Percentiles rank a stretch among this genome's conserved stretches.
Conservation (phyloP, 1,139 yeast genomes). For the Kodamaea anthophila region DNA sequence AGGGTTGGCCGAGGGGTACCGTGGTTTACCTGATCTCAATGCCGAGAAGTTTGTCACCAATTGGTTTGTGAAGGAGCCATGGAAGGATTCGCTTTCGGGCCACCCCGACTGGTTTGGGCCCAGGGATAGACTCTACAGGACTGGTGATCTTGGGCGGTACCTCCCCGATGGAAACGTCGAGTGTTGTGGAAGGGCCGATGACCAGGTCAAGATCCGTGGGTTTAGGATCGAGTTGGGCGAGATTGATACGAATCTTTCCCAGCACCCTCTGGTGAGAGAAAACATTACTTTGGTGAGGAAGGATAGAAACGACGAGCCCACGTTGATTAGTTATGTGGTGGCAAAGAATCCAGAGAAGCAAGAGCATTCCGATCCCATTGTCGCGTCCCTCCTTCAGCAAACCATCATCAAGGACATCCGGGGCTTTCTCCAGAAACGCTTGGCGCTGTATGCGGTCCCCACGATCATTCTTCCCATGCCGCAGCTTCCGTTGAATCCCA, state of each 20-base stretch:
- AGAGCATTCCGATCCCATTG: conserved; percentile 22
- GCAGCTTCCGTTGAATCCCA: conserved; percentile 89
- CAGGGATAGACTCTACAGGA: conserved; percentile 89
- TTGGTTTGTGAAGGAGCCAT: conserved; percentile 79
- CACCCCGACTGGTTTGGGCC: conserved; percentile 72
- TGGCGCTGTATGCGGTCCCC: conserved; percentile 93
- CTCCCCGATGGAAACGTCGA: conserved; percentile 96
- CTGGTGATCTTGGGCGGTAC: conserved; percentile 96
- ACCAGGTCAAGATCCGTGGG: conserved; percentile 97
- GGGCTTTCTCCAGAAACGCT: conserved; percentile 74
- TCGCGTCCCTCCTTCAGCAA: conserved; percentile 73
- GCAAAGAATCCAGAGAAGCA: conserved; percentile 61
- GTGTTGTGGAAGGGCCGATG: conserved; percentile 98
- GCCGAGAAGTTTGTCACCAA: conserved; percentile 80
- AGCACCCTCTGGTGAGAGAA: conserved; percentile 86
- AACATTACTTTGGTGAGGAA: conserved; percentile 89
- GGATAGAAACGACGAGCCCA: conserved; percentile 89
- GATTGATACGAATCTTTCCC: conserved; percentile 93
- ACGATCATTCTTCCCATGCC: conserved; percentile 82
- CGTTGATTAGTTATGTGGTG: conserved; percentile 84
- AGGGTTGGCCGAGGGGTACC: conserved; percentile 93
- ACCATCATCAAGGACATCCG: conserved; percentile 79
- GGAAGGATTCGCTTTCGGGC: conserved; percentile 39
- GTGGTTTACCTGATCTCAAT: conserved; percentile 85
- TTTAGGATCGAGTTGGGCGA: conserved; percentile 98